These are phyloP conservation scores for Melianthus villosus DNA, from an alignment of 441 rosid genomes.

Conservation along the genomic window DNA sequence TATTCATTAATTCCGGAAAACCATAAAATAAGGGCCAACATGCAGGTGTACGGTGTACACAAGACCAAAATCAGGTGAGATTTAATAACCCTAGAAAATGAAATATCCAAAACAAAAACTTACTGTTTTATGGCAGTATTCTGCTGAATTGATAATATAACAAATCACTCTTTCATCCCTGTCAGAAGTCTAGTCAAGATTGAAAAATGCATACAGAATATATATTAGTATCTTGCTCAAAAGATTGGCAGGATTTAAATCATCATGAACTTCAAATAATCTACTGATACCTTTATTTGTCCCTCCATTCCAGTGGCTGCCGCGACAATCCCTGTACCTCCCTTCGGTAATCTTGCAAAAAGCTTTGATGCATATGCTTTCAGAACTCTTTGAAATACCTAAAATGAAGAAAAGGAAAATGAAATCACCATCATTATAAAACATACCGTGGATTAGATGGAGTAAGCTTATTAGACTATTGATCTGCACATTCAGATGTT, in stretches of 20 bases:
- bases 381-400: conserved; percentile 95
- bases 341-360: conserved; percentile 73
- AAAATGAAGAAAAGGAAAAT: conserved; percentile 10
- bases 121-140: conserved; percentile 90
- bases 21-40: too few relatives aligned
- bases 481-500: too few relatives aligned
- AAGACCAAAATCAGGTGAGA: too few relatives aligned
- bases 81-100: too few relatives aligned
- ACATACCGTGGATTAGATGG: too few relatives aligned
- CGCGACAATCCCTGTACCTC: conserved; percentile 93
- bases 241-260: not conserved
- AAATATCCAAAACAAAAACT: conserved; percentile 11
- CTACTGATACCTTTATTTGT: conserved; percentile 62
- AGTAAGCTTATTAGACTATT: too few relatives aligned
- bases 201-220: conserved; percentile 10
- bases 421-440: not conserved
- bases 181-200: conserved; percentile 64
- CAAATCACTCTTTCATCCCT: conserved; percentile 91
- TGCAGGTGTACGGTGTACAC: too few relatives aligned
- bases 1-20: too few relatives aligned
- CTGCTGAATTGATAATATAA: conserved; percentile 90
- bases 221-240: conserved; percentile 7
- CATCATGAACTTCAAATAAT: conserved; percentile 1
- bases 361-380: conserved; percentile 90
- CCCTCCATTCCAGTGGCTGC: conserved; percentile 98